Evolutionary conservation across 2,329 filamentous ascomycete genomes (phyloP), one percentile per base, ranked within the genome.

Genomic region (Sporothrix phasma): DNA sequence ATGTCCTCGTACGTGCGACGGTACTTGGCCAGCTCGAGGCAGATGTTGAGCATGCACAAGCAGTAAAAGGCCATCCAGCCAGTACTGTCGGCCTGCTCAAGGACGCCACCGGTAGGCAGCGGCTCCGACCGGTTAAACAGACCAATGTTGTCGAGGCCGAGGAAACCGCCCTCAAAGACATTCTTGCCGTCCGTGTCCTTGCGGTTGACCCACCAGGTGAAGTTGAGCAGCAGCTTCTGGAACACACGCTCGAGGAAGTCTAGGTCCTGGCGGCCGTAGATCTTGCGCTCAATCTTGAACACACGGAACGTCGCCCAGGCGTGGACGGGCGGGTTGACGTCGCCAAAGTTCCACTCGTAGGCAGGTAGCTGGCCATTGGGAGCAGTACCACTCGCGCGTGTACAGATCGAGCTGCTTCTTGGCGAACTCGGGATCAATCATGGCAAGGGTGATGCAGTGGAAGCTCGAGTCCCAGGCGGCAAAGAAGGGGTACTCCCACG

Each of bases 1-100:
- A 97, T 89, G 72, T 97, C 93, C 79, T 97, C 93, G 74, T 97
- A 97, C 64, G 88, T 96, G 46, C 92, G 88, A 53, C 94, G 88
- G 74, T 97, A 91, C 78, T 97, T 97, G 65, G 93, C 92, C 69
- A 97, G 82, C 77, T 97, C 94, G 13, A 97, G 83, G 15, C 92
- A 88, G 72, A 97, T 97, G 77, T 97, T 97, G 72, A 97, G 82
- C 93, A 97, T 97, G 77, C 87, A 92, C 67, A 97, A 78, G 72
- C 89, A 96, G 79, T 96, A 97, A 75, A 97, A 97, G 10, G 90
- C 93, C 93, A 97, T 97, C 93, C 93, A 97, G 37, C 93, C 93
- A 10, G 93, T 97, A 74, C 92, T 96, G 80, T 97, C 93, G 19
- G 94, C 94, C 77, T 97, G 93, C 76, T 97, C 93, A 8, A 97